Conservation (phyloP, 768 basidiomycete genomes). For the Mycena floridula region DNA sequence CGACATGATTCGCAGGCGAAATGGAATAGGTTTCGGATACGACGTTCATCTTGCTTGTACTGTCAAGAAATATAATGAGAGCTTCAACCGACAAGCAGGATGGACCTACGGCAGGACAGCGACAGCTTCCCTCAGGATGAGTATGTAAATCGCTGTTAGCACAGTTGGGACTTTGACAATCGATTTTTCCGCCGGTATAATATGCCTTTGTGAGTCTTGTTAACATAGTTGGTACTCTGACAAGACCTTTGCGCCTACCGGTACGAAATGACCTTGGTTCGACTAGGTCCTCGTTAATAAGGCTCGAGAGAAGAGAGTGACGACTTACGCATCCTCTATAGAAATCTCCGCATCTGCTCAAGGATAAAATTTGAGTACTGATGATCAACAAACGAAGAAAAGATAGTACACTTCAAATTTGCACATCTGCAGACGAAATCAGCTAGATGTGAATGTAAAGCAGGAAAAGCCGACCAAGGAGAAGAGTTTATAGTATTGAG, state of each 20-base stretch:
- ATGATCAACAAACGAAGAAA: slow-evolving; percentile 4
- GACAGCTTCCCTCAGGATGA: slow-evolving; percentile 55
- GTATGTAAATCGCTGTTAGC: slow-evolving; percentile 49
- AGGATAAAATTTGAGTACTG: slow-evolving; percentile 15
- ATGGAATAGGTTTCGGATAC: slow-evolving; percentile 62
- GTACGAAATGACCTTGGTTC: not conserved
- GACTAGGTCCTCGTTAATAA: not conserved
- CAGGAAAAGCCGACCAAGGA: too few relatives aligned
- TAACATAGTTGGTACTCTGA: too few relatives aligned
- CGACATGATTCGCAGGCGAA: slow-evolving; percentile 55
- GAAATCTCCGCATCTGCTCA: not conserved
- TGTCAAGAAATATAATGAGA: slow-evolving; percentile 13
- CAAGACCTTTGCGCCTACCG: too few relatives aligned
- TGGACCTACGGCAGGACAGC: slow-evolving; percentile 38
- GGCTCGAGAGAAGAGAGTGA: not conserved
- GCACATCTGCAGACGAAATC: too few relatives aligned
- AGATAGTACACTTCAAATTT: not conserved
- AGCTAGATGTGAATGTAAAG: too few relatives aligned
- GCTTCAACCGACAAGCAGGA: not conserved
- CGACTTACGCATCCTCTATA: not conserved
- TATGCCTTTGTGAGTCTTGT: too few relatives aligned
- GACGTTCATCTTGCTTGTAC: slow-evolving; percentile 40
- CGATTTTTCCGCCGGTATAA: slow-evolving; percentile 51
- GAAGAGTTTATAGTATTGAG: too few relatives aligned
- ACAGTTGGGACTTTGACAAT: slow-evolving; percentile 49